These are phyloP conservation scores for Eleusine coracana DNA, from an alignment of 176 grass and related monocot species.

Conservation along the genomic window DNA sequence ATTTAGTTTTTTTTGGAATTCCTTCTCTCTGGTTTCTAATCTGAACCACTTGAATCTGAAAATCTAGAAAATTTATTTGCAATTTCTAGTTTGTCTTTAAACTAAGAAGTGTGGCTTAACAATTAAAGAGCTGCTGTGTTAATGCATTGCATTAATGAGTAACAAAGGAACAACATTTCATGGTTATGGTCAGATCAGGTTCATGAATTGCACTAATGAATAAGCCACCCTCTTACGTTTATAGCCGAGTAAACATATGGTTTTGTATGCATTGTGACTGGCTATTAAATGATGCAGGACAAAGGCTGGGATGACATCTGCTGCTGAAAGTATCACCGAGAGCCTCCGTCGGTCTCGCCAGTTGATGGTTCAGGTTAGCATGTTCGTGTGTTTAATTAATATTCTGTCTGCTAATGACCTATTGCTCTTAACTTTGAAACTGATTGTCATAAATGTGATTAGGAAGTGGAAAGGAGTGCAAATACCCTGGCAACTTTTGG, in stretches of 20 bases:
- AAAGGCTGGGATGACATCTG: conserved; percentile 88
- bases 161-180: not conserved
- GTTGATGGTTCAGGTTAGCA: conserved; percentile 92
- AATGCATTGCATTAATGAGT: not conserved
- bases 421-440: not conserved
- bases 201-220: not conserved
- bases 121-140: not conserved
- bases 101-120: not conserved
- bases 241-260: not conserved
- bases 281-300: conserved; percentile 54
- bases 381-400: not conserved
- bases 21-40: not conserved
- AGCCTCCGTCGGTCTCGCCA: conserved; percentile 79
- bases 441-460: conserved; percentile 4
- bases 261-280: conserved; percentile 1
- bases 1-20: not conserved
- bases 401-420: conserved; percentile 1
- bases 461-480: conserved; percentile 73
- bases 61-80: not conserved
- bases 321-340: conserved; percentile 90
- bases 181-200: not conserved
- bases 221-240: conserved; percentile 2
- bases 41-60: not conserved
- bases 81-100: not conserved
- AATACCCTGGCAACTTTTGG: conserved; percentile 82